Percentiles rank a stretch among this genome's conserved stretches.
Conservation (phyloP, 495 filamentous ascomycete species). For the Xylaria curta region DNA sequence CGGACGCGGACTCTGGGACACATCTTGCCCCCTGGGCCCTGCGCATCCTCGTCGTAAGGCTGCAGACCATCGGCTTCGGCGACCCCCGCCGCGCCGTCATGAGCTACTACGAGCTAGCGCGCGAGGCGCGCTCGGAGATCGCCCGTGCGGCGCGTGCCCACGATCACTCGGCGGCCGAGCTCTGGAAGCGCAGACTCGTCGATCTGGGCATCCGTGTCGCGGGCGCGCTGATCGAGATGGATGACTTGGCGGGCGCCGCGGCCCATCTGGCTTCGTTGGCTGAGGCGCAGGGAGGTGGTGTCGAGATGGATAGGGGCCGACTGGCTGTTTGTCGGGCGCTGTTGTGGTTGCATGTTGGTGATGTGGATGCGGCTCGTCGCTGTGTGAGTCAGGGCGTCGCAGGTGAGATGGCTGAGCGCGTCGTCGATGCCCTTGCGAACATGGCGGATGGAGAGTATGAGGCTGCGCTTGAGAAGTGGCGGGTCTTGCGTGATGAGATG, state of each 20-base stretch:
- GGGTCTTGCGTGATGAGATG: constrained; percentile 52
- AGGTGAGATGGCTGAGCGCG: constrained; percentile 35
- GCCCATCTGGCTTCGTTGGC: constrained; percentile 64
- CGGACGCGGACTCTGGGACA: constrained; percentile 51
- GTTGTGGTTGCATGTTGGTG: constrained; percentile 76
- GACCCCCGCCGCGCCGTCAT: constrained; percentile 86
- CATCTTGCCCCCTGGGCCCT: constrained; percentile 88
- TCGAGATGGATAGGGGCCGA: constrained; percentile 31
- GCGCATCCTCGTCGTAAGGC: constrained; percentile 76
- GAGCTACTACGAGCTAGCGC: constrained; percentile 84
- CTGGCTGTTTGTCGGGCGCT: constrained; percentile 61
- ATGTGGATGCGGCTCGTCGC: constrained; percentile 68
- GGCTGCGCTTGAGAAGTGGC: constrained; percentile 68
- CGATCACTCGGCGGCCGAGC: constrained; percentile 53
- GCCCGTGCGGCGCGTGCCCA: constrained; percentile 40
- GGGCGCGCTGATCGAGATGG: constrained; percentile 88
- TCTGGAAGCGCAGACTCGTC: constrained; percentile 72
- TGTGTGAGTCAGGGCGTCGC: constrained; percentile 47
- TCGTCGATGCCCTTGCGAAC: constrained; percentile 69
- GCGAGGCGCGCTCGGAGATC: constrained; percentile 70
- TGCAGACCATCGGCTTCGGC: constrained; percentile 83
- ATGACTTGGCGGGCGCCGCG: constrained; percentile 78
- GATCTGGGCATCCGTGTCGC: constrained; percentile 82
- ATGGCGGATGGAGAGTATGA: constrained; percentile 81
- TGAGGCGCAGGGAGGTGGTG: constrained; percentile 41